Conservation (phyloP, 108 stramenopile genomes). For the Nitzschia putrida region DNA sequence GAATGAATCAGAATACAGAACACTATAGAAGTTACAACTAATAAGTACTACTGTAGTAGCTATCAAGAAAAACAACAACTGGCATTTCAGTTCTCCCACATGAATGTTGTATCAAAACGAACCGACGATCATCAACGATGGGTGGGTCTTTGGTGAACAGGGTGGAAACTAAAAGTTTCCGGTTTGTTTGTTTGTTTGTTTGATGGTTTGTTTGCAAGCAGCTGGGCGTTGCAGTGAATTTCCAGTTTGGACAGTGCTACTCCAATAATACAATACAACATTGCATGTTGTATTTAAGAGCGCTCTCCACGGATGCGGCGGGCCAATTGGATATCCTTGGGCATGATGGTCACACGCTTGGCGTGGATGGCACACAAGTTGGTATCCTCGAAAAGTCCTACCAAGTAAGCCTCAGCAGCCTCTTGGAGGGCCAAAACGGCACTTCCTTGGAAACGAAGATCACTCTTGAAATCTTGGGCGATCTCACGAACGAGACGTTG, state of each 20-base stretch:
- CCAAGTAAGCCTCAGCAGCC: conserved; percentile 94
- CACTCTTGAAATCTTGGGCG: conserved; percentile 96
- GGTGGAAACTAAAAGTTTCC: conserved; percentile 31
- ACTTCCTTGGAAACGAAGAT: conserved; percentile 96
- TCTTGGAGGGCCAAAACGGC: conserved; percentile 95
- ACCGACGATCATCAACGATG: no score
- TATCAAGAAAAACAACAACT: no score
- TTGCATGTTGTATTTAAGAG: conserved; percentile 68
- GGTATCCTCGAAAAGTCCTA: conserved; percentile 96
- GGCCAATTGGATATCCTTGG: conserved; percentile 93
- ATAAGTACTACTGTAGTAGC: no score
- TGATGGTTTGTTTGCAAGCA: conserved; percentile 3
- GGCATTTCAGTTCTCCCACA: no score
- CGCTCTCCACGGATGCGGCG: conserved; percentile 77
- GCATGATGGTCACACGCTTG: conserved; percentile 99
- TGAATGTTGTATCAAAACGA: no score
- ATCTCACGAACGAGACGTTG: conserved; percentile 96
- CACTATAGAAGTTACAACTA: no score
- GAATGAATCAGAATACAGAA: no score
- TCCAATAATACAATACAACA: conserved; percentile 75
- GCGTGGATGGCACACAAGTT: conserved; percentile 97
- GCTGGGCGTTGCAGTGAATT: no score
- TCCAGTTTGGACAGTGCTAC: no score
- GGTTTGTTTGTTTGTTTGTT: conserved; percentile 18
- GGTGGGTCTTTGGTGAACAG: conserved; percentile 19